Base-by-base conservation (phyloP, 768 basidiomycete genomes). In the Pholiota molesta region DNA sequence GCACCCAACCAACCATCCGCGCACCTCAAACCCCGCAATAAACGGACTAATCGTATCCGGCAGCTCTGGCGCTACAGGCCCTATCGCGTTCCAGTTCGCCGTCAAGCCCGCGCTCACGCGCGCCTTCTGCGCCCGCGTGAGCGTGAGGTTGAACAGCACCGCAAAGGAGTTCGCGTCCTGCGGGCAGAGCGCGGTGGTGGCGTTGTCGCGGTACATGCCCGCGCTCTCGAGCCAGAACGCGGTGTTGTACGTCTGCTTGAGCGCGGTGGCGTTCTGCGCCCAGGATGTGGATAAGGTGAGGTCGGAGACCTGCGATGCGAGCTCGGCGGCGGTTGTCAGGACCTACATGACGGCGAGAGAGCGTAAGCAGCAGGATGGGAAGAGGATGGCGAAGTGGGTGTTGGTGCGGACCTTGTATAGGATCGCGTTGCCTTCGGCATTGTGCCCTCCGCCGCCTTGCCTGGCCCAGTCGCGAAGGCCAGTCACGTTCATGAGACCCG, bases 161-260 rank as follows among this genome's bases (percentile, higher is more conserved):
- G 85, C 84, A 60, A 86, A 79, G 0, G 83, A 81, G 69, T 86
- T 86, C 9, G 79, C 85, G 62, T 87, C 85, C 65, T 87, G 84
- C 0, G 86, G 85, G 35, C 75, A 77, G 19, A 86, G 72, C 1
- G 81, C 79, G 1, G 84, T 83, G 1, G 81, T 83, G 8, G 72
- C 66, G 65, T 86, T 86, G 66, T 87, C 85, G 11, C 79, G 74
- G 62, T 84, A 87, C 81, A 83, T 74, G 0, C 84, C 84, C 0
- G 66, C 72, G 21, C 68, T 71, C 2, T 76, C 75, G 1, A 82
- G 72, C 85, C 85, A 87, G 67, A 86, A 84, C 2, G 75, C 78
- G 0, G 74, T 69, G 71, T 86, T 87, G 74, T 78, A 87, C 4
- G 65, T 71, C 7, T 67, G 55, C 64, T 87, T 86, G 44, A 86